A percentile compares a stretch with the other conserved stretches of the same genome.
These are phyloP conservation scores for Kwoniella shandongensis DNA, from an alignment of 768 basidiomycete species.

Conservation along the genomic window DNA sequence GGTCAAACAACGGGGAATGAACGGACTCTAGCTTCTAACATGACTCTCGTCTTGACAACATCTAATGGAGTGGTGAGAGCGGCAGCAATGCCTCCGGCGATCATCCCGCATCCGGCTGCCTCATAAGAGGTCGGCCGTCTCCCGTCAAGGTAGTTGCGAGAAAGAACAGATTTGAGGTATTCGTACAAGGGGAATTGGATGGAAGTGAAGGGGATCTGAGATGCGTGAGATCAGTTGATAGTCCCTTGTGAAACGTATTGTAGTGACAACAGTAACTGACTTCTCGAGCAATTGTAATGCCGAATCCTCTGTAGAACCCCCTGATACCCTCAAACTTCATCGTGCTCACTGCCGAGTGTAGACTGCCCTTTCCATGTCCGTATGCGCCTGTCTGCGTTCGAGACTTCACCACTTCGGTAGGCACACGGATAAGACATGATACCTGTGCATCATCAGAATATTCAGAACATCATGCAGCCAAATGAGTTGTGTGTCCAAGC, in stretches of 20 bases:
- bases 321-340: conserved; percentile 63
- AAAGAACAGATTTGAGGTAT: conserved; percentile 69
- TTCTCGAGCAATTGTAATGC: conserved; percentile 72
- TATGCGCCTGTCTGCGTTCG: conserved; percentile 84
- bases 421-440: conserved; percentile 89
- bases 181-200: conserved; percentile 96
- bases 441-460: conserved; percentile 53
- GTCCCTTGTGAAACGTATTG: not conserved
- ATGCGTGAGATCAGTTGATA: not conserved
- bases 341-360: conserved; percentile 50
- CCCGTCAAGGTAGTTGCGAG: conserved; percentile 58
- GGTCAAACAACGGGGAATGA: not conserved
- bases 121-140: conserved; percentile 58
- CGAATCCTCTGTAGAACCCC: conserved; percentile 88
- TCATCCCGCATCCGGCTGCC: conserved; percentile 77
- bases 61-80: conserved; percentile 91
- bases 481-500: conserved; percentile 27
- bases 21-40: conserved; percentile 83
- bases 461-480: too few relatives aligned
- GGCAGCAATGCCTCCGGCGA: conserved; percentile 87
- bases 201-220: conserved; percentile 91
- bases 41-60: conserved; percentile 93
- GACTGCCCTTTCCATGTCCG: conserved; percentile 53
- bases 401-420: conserved; percentile 94
- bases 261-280: conserved; percentile 50